Evolutionary conservation across 2,329 filamentous ascomycete genomes (phyloP), one percentile per base, ranked within the genome.

Genomic region (Fusarium sp.): DNA sequence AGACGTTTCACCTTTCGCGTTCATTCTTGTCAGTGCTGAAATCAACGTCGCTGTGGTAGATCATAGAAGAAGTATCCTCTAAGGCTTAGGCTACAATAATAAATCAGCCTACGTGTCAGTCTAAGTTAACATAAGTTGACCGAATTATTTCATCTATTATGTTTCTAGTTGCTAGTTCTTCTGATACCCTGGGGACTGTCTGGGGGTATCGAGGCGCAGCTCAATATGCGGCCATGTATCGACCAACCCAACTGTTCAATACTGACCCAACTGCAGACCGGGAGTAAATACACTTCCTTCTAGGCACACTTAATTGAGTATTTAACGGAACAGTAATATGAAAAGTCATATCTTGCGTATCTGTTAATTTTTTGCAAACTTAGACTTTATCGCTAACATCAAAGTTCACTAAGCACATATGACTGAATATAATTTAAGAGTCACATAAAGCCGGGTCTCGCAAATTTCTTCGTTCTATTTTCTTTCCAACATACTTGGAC

Each of bases 241-340:
- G 28, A 23, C 47, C 47, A 37, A 32, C 30, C 14, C 30, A 32
- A 37, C 14, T 23, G 28, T 20, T 30, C 7, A 34, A 49, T 28
- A 49, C 28, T 30, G 46, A 30, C 46, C 20, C 28, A 30, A 14
- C 28, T 8, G 27, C 7, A 49, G 20, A 28, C 27, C 27, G 27
- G 27, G 27, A 16, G 18, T 49, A 10, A 23, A 49, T 49, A 49
- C 47, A 49, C n/a, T 49, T 49, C 2, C 28, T 3, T 13, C 34
- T n/a, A 37, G 34, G 18, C 34, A n/a, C 3, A 37, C 6, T 2
- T 4, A 30, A 9, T 28, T 23, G 21, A 23, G 16, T 14, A 23
- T n/a, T 4, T 7, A 11, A 16, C 9, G 7, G 20, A 23, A 21
- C 8, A 21, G 20, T 23, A 0, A 6, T 14, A 43, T 7, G 1